Conservation (phyloP, 208 protist genomes). For the Crithidia fasciculata region DNA sequence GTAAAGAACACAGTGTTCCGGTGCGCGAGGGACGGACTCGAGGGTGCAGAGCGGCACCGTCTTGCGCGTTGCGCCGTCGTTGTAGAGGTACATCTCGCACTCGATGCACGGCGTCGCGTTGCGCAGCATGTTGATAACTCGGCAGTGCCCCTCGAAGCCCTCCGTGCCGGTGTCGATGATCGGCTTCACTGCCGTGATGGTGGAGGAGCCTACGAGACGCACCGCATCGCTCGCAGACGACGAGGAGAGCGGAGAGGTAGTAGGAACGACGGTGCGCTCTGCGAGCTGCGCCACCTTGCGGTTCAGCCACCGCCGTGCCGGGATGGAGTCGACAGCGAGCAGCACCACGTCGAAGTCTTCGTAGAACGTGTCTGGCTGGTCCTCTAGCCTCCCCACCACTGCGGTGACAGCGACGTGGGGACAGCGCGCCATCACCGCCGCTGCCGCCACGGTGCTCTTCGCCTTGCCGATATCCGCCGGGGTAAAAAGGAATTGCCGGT, state of each 20-base stretch:
- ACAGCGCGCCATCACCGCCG: conserved; percentile 54
- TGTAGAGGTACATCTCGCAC: conserved; percentile 93
- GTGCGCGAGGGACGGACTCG: conserved; percentile 92
- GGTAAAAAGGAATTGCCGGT: conserved; percentile 99
- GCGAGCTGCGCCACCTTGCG: conserved; percentile 76
- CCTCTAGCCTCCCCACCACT: conserved; percentile 92
- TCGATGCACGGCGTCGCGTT: conserved; percentile 89
- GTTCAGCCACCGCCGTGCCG: conserved; percentile 97
- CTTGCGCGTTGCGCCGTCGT: conserved; percentile 52
- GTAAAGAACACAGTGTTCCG: conserved; percentile 98
- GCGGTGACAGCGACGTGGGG: conserved; percentile 88
- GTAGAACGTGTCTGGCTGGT: conserved; percentile 94
- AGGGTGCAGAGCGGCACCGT: conserved; percentile 96
- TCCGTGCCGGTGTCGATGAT: conserved; percentile 99
- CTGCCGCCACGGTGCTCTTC: conserved; percentile 92
- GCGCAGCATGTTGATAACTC: conserved; percentile 86
- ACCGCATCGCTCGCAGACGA: not conserved
- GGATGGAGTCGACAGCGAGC: conserved; percentile 95
- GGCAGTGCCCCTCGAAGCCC: conserved; percentile 96
- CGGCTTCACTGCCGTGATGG: conserved; percentile 79
- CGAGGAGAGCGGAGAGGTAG: not conserved
- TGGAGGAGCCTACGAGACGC: conserved; percentile 9
- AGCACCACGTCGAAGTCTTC: conserved; percentile 94
- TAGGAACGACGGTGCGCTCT: conserved; percentile 38
- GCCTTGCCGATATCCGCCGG: conserved; percentile 93